Base-by-base conservation (phyloP, 177 flowering plant genomes). In the Telopea speciosissima region DNA sequence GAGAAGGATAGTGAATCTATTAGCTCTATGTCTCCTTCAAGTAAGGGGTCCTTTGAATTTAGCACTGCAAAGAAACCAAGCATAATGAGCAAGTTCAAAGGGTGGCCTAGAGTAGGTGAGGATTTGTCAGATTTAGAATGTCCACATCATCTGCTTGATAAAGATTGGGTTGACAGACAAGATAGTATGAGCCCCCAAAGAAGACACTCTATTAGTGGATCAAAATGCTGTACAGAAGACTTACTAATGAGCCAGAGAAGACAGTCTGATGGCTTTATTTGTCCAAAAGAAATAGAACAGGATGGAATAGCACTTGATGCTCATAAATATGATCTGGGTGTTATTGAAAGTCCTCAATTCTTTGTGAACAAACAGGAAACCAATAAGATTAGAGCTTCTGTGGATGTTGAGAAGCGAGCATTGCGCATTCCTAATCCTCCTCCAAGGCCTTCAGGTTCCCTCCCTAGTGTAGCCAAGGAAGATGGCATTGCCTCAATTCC, bases 351-450 rank as follows among this genome's bases (percentile, higher is more conserved):
- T 78, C 70, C 86, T 0, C 79, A 73, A 31, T 67, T 76, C 36
- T 80, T 65, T 61, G 75, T 36, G 54, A 78, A 78, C 65, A 77
- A 72, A 28, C 86, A 70, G 13, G 89, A 87, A 69, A 69, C 54
- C 33, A 79, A 72, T 66, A 89, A 81, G 70, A 58, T 76, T 31
- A 62, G 69, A 3, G 70, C 76, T 63, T 72, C 83, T 24, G 73
- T 77, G 23, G 92, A 89, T 69, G 82, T 90, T 62, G 90, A 86
- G 81, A 93, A 83, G 72, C 78, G 97, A 68, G 91, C 90, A 1
- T 74, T 88, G 72, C 82, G 98, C 5, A 74, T 91, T 67, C 92
- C 97, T 7, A 93, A 88, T 72, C 98, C 97, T 12, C 98, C 98
- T 75, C 97, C 98, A n/a, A 85, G 87, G 78, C 95, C 98, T 73